Conservation (phyloP, 148 eudicot genomes). For the Rheum nobile region DNA sequence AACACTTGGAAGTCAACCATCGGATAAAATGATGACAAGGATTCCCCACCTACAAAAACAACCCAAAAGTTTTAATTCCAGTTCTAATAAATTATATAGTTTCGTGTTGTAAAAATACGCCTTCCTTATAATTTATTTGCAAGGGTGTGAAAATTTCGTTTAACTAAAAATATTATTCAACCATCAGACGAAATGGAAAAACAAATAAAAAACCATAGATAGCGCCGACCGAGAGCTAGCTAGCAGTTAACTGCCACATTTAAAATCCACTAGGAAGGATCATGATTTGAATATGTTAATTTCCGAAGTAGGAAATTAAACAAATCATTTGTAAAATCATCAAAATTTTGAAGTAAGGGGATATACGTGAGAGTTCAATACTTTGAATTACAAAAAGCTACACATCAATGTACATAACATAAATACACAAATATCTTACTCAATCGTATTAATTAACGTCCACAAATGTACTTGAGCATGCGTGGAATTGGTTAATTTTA, state of each 20-base stretch:
- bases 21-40: slow-evolving; percentile 1
- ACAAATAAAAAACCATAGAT: too few relatives aligned
- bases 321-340: background rate
- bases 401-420: too few relatives aligned
- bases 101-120: background rate
- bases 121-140: background rate
- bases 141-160: too few relatives aligned
- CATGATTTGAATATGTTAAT: background rate
- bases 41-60: background rate
- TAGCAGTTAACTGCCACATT: background rate
- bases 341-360: background rate
- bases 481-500: too few relatives aligned
- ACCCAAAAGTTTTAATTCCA: background rate
- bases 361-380: too few relatives aligned
- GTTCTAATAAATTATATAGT: background rate
- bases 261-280: background rate
- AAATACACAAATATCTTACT: background rate
- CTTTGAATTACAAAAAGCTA: too few relatives aligned
- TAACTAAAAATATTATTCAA: too few relatives aligned
- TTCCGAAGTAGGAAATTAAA: background rate
- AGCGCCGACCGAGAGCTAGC: background rate
- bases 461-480: too few relatives aligned
- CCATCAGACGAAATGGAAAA: too few relatives aligned
- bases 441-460: background rate
- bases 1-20: background rate